Evolutionary conservation across 495 filamentous ascomycete species (phyloP), one percentile per base, ranked within the genome.

Genomic region (Penicillium riverlandense): DNA sequence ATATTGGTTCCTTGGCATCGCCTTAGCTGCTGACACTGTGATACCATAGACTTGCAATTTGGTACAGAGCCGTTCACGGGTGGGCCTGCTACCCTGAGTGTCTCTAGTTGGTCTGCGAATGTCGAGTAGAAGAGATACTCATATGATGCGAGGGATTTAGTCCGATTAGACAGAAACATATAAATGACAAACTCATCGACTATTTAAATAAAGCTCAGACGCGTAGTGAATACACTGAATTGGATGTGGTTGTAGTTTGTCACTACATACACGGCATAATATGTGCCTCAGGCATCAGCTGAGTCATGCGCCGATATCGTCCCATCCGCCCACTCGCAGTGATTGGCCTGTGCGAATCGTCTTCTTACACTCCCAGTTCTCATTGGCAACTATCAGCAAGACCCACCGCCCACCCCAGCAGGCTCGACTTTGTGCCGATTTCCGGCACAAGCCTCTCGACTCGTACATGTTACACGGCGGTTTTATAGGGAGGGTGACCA

Each of bases 41-140:
- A 30, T 11, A 9, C 29, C 12, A 40, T 41, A 70, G 69, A 55
- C 15, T 49, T 61, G 41, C 67, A 73, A 55, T 62, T 71, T 43
- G 69, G 69, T 13, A 73, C 66, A 11, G 69, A 73, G 52, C 58
- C 69, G 0, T 73, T 73, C 36, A 70, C 67, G 12, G 62, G 64
- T 37, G 55, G 50, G 4, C 15, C 15, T 16, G 15, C 15, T 1
- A 16, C 15, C 15, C 15, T 16, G 15, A 16, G 15, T 4, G 15
- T 16, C 15, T 16, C 15, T 16, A 16, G 15, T 4, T 16, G 15
- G 15, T 16, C 15, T 16, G 15, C 15, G 15, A 16, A 16, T 16
- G 15, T 16, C 15, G 15, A 16, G 15, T 16, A 16, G 15, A 16
- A 16, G 15, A 16, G 4, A 16, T 16, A 16, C 15, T 16, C 15